Evolutionary conservation across 495 filamentous ascomycete species (phyloP).

Genomic region (Mycothermus thermophilus): DNA sequence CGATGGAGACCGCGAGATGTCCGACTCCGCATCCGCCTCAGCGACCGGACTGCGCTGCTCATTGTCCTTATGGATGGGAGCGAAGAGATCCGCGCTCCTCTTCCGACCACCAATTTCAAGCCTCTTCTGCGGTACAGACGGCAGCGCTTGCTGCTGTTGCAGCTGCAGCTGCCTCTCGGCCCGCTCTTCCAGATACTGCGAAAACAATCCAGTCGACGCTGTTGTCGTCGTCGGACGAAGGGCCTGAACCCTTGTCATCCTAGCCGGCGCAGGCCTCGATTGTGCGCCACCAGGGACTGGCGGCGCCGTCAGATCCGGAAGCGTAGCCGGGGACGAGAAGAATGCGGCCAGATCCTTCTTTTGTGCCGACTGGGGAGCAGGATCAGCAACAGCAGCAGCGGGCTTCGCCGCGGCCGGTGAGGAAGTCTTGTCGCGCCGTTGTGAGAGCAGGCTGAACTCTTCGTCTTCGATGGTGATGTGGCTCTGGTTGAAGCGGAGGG

Average conservation of each 20-base stretch:
- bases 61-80: constrained; percentile 9
- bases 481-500: neutral
- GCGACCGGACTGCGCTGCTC: neutral
- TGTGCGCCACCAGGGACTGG: too few species aligned
- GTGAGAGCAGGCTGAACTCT: constrained; percentile 25
- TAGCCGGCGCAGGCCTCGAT: too few species aligned
- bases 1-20: neutral
- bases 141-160: too few species aligned
- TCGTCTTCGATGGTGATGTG: constrained; percentile 3
- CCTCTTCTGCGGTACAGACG: constrained; percentile 19
- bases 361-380: constrained; percentile 10
- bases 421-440: too few species aligned
- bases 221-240: too few species aligned
- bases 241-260: too few species aligned
- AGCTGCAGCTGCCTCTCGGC: constrained; percentile 4
- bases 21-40: neutral
- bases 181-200: constrained; percentile 2
- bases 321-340: constrained; percentile 33
- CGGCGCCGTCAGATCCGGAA: constrained; percentile 15
- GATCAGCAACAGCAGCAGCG: neutral
- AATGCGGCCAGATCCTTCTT: constrained; percentile 29
- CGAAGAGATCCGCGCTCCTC: constrained; percentile 12
- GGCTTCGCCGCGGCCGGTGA: too few species aligned
- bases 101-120: constrained; percentile 12
- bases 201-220: too few species aligned